Evolutionary conservation across 163 green algal genomes (phyloP).

Genomic region (Coccomyxa subellipsoidea): DNA sequence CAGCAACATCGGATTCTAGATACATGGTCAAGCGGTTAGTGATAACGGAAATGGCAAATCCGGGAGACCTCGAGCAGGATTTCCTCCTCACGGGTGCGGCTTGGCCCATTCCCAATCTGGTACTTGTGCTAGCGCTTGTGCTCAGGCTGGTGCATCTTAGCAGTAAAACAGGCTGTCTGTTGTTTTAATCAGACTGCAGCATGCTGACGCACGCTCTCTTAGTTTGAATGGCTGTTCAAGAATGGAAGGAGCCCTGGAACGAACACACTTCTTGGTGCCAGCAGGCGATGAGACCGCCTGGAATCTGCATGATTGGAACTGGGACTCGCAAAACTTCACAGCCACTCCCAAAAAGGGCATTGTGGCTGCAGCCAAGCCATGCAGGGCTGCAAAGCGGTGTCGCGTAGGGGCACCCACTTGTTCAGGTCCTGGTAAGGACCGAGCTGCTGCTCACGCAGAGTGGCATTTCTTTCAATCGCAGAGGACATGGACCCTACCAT

Average conservation of each 20-base stretch:
- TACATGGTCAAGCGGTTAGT: not conserved
- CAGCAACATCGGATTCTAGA: not conserved
- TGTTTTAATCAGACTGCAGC: too few relatives aligned
- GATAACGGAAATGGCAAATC: not conserved
- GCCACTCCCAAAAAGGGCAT: conserved; percentile 13
- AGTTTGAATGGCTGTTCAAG: too few relatives aligned
- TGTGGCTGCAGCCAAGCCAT: not conserved
- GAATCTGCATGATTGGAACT: conserved; percentile 35
- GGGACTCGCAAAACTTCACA: conserved; percentile 28
- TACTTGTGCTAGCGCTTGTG: not conserved
- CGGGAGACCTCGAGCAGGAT: not conserved
- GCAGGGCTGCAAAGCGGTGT: not conserved
- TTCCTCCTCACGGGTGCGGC: not conserved
- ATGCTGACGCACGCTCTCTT: too few relatives aligned
- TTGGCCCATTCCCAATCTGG: too few relatives aligned
- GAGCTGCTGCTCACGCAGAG: too few relatives aligned
- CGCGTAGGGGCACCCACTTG: not conserved
- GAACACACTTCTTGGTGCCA: not conserved
- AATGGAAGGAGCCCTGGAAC: too few relatives aligned
- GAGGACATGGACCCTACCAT: too few relatives aligned
- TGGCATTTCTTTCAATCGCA: too few relatives aligned
- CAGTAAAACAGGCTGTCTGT: too few relatives aligned
- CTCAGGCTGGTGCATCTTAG: not conserved
- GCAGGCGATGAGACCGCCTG: conserved; percentile 35
- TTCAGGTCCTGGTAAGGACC: not conserved